Evolutionary conservation across 306 rosid genomes (phyloP).

Genomic region (Psophocarpus tetragonolobus): DNA sequence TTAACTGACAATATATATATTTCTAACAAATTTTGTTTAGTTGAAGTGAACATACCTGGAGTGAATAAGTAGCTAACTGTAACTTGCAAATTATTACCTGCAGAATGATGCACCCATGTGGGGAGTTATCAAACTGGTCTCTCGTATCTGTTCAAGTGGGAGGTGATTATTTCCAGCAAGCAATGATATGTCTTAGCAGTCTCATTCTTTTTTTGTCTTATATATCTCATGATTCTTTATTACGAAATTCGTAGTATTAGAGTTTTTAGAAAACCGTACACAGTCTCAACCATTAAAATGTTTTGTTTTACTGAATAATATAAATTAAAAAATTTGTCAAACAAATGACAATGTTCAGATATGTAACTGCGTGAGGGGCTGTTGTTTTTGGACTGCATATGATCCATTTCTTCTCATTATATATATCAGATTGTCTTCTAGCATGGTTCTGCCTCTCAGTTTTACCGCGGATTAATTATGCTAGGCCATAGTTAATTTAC

Average conservation of each 20-base stretch:
- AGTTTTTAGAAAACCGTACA: neutral
- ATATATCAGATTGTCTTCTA: neutral
- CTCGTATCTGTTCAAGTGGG: slow-evolving; percentile 53
- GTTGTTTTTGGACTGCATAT: neutral
- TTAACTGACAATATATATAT: neutral
- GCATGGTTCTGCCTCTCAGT: neutral
- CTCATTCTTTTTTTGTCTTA: neutral
- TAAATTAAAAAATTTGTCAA: neutral
- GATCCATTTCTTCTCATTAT: neutral
- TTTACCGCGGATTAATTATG: neutral
- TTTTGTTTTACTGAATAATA: neutral
- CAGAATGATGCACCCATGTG: slow-evolving; percentile 94
- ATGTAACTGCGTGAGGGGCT: neutral
- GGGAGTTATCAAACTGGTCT: slow-evolving; percentile 73
- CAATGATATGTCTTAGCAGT: slow-evolving; percentile 16
- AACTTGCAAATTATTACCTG: slow-evolving; percentile 41
- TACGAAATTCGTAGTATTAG: neutral
- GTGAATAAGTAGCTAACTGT: slow-evolving; percentile 9
- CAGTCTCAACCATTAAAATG: neutral
- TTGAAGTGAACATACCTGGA: slow-evolving; percentile 8
- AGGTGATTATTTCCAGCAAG: slow-evolving; percentile 33
- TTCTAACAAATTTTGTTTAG: neutral
- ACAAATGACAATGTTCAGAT: neutral
- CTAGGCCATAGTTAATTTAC: neutral
- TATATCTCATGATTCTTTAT: slow-evolving; percentile 16